Percentiles rank a stretch among this genome's conserved stretches.
Evolutionary conservation across 495 filamentous ascomycete genomes (phyloP).

Genomic region (Pyrenula aspistea): DNA sequence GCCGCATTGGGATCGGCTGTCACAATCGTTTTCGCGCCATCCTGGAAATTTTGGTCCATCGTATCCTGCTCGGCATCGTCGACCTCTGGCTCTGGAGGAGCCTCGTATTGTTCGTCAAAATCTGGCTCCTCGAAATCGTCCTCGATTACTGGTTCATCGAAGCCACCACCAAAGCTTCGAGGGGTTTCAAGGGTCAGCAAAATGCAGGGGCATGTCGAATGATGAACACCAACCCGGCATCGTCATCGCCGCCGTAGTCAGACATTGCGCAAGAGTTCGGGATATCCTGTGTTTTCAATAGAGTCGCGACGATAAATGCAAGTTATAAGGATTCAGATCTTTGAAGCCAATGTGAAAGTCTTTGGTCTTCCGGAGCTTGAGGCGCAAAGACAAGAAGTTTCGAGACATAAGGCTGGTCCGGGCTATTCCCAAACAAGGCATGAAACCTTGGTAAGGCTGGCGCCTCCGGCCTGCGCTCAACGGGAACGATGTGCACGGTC

Average conservation of each 20-base stretch:
- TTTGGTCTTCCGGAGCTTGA: neutral
- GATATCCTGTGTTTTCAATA: too few species aligned
- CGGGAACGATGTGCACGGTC: too few species aligned
- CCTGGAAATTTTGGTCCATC: neutral
- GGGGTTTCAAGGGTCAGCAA: neutral
- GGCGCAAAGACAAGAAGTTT: neutral
- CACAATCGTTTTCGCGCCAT: conserved; percentile 50
- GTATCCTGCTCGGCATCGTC: neutral
- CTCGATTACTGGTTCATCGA: neutral
- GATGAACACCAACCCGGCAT: neutral
- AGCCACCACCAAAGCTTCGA: neutral
- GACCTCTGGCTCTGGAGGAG: neutral
- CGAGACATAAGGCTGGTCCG: neutral
- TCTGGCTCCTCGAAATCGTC: neutral
- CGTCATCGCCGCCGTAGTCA: neutral
- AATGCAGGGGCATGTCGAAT: neutral
- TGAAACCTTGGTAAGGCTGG: neutral
- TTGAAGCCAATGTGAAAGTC: too few species aligned
- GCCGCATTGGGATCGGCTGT: conserved; percentile 63
- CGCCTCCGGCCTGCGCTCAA: too few species aligned
- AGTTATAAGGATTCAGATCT: too few species aligned
- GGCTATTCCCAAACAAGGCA: neutral
- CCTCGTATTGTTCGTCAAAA: neutral
- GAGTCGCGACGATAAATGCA: too few species aligned
- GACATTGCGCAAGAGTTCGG: neutral